These are phyloP conservation scores for Agaricus subrufescens DNA, from an alignment of 768 basidiomycete species.

Conservation along the genomic window DNA sequence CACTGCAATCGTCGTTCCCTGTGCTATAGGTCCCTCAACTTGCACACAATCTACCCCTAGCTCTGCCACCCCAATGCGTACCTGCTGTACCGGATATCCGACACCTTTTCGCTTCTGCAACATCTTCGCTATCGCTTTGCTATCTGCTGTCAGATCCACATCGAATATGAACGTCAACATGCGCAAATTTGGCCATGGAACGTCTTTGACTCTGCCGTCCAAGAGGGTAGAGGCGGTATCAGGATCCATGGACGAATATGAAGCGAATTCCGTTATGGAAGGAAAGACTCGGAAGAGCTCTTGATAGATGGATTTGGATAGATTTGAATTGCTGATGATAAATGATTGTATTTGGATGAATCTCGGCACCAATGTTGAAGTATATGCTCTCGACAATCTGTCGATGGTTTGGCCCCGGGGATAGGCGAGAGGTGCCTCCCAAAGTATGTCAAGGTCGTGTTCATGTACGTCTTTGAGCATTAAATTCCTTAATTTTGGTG, in stretches of 20 bases:
- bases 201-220: background rate
- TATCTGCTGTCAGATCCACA: constrained; percentile 21
- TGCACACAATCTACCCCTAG: constrained; percentile 11
- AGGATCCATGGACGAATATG: constrained; percentile 4
- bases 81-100: constrained; percentile 23
- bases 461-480: constrained; percentile 38
- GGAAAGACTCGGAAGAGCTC: constrained; percentile 28
- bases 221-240: background rate
- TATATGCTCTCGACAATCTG: background rate
- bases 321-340: constrained; percentile 37
- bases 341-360: constrained; percentile 33
- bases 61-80: constrained; percentile 24
- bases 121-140: constrained; percentile 19
- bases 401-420: background rate
- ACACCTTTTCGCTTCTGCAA: constrained; percentile 17
- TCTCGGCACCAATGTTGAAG: constrained; percentile 5
- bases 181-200: constrained; percentile 31
- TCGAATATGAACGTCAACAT: constrained; percentile 28
- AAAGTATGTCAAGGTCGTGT: constrained; percentile 35
- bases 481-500: constrained; percentile 35
- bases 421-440: constrained; percentile 9
- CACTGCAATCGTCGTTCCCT: constrained; percentile 13
- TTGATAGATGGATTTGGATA: constrained; percentile 25
- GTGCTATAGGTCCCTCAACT: background rate
- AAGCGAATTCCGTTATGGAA: constrained; percentile 26